phyloP scores from a whole-genome alignment of 495 filamentous ascomycete genomes.

The Neurospora sp. region DNA sequence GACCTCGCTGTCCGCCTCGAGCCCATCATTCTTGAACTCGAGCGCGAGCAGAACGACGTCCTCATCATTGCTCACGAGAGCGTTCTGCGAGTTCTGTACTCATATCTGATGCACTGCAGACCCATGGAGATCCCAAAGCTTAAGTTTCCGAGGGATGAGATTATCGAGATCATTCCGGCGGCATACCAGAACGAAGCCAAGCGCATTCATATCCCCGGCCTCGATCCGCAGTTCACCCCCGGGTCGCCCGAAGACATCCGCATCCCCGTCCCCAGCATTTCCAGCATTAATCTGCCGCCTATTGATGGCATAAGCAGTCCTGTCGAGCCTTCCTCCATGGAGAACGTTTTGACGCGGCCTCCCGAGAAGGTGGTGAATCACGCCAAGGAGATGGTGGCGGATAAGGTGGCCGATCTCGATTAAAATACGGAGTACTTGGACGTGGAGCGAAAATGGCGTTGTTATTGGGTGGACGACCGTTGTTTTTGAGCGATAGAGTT shows the following conservation, averaged over 20 bases:
- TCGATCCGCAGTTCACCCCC: constrained; percentile 41
- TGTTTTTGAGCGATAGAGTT: neutral
- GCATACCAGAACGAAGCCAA: constrained; percentile 94
- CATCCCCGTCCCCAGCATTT: constrained; percentile 56
- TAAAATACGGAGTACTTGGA: constrained; percentile 5
- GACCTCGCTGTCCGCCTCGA: constrained; percentile 97
- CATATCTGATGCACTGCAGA: constrained; percentile 97
- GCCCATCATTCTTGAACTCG: constrained; percentile 94
- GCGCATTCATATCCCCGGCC: constrained; percentile 55
- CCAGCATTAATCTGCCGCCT: constrained; percentile 16
- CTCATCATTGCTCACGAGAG: constrained; percentile 97
- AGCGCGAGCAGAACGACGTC: constrained; percentile 93
- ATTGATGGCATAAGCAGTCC: constrained; percentile 26
- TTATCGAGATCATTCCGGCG: constrained; percentile 96
- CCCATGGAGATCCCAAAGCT: constrained; percentile 91
- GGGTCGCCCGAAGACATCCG: constrained; percentile 74
- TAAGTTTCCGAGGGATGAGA: constrained; percentile 90
- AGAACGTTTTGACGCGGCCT: constrained; percentile 19
- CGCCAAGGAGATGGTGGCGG: constrained; percentile 32
- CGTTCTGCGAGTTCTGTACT: constrained; percentile 90
- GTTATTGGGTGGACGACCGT: neutral
- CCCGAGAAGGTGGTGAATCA: constrained; percentile 38
- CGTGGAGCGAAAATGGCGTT: neutral
- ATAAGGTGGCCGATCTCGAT: constrained; percentile 40
- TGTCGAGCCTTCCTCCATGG: constrained; percentile 15